Percentiles rank a stretch among this genome's conserved stretches.
These are phyloP conservation scores for Cercis canadensis DNA, from an alignment of 306 rosid species.

Conservation along the genomic window DNA sequence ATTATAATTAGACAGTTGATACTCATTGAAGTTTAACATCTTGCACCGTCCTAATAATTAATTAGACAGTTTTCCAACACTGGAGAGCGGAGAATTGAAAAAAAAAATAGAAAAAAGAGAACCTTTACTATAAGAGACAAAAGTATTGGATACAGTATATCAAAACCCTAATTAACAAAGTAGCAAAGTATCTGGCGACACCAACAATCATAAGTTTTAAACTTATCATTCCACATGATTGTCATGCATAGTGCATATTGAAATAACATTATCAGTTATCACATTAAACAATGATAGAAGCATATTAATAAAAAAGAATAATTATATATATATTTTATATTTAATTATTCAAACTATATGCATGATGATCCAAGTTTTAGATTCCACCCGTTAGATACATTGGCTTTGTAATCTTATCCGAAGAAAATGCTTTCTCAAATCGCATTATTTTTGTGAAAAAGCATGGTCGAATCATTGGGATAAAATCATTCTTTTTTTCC, in stretches of 20 bases:
- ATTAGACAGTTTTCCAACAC: slow-evolving; percentile 17
- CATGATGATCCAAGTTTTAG: slow-evolving; percentile 18
- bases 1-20: no score
- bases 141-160: no score
- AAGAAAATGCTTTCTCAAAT: background rate
- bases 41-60: slow-evolving; percentile 32
- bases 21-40: background rate
- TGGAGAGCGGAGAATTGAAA: background rate
- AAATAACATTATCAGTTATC: background rate
- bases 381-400: slow-evolving; percentile 28
- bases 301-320: background rate
- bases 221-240: no score
- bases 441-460: background rate
- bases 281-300: background rate
- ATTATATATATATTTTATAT: background rate
- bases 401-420: no score
- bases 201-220: no score
- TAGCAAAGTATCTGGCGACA: no score
- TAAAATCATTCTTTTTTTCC: background rate
- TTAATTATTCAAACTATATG: background rate
- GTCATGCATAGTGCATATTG: no score
- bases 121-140: no score
- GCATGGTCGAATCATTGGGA: background rate
- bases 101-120: background rate
- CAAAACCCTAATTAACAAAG: no score